phyloP scores from a whole-genome alignment of 164 flowering plant genomes.

The Macadamia tetraphylla region DNA sequence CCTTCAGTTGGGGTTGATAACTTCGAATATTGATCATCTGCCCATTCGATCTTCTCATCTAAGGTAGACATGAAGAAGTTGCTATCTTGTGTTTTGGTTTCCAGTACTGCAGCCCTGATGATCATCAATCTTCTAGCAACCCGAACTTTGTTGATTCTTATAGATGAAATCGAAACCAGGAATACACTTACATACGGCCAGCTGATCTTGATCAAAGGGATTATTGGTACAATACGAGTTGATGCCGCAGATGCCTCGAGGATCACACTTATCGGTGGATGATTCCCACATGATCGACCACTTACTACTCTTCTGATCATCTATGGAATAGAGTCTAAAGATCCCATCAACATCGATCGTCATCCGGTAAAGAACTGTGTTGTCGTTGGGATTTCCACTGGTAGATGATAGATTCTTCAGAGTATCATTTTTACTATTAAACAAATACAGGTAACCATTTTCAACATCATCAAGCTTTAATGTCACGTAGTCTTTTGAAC shows the following conservation, averaged over 20 bases:
- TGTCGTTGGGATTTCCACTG: no score
- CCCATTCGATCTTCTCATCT: constrained; percentile 5
- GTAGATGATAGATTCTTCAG: no score
- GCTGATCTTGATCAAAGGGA: neutral
- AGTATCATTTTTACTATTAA: no score
- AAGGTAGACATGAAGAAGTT: neutral
- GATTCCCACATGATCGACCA: neutral
- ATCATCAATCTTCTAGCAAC: constrained; percentile 13
- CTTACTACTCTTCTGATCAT: no score
- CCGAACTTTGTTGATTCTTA: neutral
- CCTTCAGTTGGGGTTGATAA: neutral
- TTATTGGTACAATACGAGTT: constrained; percentile 5
- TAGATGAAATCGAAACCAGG: constrained; percentile 20
- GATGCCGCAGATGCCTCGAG: constrained; percentile 13
- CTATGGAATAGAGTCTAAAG: no score
- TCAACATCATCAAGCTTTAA: no score
- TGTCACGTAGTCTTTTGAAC: no score
- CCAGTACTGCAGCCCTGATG: no score
- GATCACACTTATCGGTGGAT: constrained; percentile 5
- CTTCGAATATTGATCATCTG: neutral
- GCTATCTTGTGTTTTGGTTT: no score
- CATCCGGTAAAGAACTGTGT: no score
- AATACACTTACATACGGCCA: constrained; percentile 9
- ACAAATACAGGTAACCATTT: no score
- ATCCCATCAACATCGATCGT: no score